These are phyloP conservation scores for Tardiomyces digboiensis DNA, from an alignment of 1,139 yeast species.

Conservation along the genomic window DNA sequence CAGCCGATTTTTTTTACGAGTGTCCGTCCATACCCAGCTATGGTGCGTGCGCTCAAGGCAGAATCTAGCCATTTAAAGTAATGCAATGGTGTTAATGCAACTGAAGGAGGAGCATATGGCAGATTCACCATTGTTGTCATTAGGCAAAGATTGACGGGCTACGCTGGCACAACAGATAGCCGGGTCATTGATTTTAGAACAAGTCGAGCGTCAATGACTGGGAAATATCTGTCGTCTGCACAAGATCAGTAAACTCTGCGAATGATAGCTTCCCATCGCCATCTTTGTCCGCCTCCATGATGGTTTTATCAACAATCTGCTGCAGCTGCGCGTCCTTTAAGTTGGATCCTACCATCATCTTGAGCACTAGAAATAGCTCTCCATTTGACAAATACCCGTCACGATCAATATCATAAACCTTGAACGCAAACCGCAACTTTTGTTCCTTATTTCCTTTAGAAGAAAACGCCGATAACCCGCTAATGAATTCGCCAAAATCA, in stretches of 20 bases:
- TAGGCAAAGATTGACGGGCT: too few relatives aligned
- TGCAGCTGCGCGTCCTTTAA: slow-evolving; percentile 82
- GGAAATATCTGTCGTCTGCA: slow-evolving; percentile 30
- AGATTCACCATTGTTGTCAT: too few relatives aligned
- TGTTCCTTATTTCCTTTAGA: slow-evolving; percentile 82
- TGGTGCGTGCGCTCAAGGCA: too few relatives aligned
- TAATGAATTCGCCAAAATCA: slow-evolving; percentile 91
- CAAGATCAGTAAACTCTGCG: slow-evolving; percentile 63
- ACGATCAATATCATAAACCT: slow-evolving; percentile 89
- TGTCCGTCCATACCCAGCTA: too few relatives aligned
- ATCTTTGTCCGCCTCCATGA: slow-evolving; percentile 88
- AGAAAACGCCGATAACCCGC: slow-evolving; percentile 84
- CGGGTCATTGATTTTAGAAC: slow-evolving; percentile 10
- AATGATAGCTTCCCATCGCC: slow-evolving; percentile 85
- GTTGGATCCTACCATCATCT: slow-evolving; percentile 96
- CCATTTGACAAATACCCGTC: slow-evolving; percentile 96
- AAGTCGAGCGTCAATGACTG: slow-evolving; percentile 31
- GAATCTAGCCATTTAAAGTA: too few relatives aligned
- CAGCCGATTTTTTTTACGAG: too few relatives aligned
- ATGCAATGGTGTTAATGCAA: too few relatives aligned
- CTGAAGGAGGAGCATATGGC: too few relatives aligned
- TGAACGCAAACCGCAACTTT: slow-evolving; percentile 82
- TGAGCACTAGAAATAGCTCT: slow-evolving; percentile 82
- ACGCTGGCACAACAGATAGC: not conserved
- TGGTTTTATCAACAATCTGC: slow-evolving; percentile 91